Percentiles rank a stretch among this genome's conserved stretches.
Conservation (phyloP, 2,329 filamentous ascomycete genomes). For the Sarocladium kiliense region DNA sequence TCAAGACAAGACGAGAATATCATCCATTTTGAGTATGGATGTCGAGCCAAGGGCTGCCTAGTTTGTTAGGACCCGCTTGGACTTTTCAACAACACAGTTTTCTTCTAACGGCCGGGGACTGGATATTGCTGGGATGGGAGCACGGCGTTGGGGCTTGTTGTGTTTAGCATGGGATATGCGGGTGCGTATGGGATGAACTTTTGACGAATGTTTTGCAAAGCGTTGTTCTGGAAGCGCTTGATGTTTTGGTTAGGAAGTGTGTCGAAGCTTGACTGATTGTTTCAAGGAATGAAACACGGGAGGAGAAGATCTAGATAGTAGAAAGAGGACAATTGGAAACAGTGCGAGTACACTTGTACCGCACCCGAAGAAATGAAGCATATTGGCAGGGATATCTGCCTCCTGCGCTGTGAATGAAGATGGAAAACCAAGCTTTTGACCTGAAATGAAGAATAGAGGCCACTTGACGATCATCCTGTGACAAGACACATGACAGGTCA, state of each 20-base stretch:
- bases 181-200: not conserved
- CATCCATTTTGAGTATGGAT: conserved; percentile 5
- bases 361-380: not conserved
- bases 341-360: no score
- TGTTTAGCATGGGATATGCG: not conserved
- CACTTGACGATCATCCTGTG: no score
- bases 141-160: conserved; percentile 1
- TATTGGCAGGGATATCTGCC: not conserved
- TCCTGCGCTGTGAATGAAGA: no score
- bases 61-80: not conserved
- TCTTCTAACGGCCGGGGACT: conserved; percentile 4
- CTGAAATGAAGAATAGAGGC: no score
- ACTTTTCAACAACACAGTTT: not conserved
- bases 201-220: not conserved
- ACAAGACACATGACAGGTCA: no score
- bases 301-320: no score
- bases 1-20: conserved; percentile 7
- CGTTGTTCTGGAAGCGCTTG: not conserved
- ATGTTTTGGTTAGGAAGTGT: not conserved
- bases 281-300: no score
- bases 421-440: no score
- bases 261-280: no score
- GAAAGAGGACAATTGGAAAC: no score
- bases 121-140: not conserved
- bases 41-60: not conserved